Evolutionary conservation across 148 eudicot species (phyloP), one percentile per base, ranked within the genome.

Genomic region (Arbutus unedo): DNA sequence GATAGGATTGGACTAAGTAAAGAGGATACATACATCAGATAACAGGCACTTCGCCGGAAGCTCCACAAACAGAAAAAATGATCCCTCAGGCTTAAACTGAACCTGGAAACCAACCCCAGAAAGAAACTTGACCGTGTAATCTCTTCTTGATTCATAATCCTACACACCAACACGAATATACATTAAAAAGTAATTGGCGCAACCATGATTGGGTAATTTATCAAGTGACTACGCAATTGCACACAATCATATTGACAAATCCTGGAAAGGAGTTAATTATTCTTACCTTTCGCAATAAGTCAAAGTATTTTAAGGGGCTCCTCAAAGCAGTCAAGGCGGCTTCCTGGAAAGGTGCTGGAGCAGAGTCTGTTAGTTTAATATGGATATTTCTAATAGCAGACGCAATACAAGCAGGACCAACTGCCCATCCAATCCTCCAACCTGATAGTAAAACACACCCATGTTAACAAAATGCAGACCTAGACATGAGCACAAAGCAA

Each of bases 391-490:
- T 85, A 19, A 96, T 92, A 51, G 98, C 96, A 76, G 94, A 90
- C 41, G 97, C 97, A 81, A 96, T 86, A 82, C 89, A 90, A 54
- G 93, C 70, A 13, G 98, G 91, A 14, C 92, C 96, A 57, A 94
- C 86, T n/a, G 98, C 98, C 98, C 98, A 96, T 80, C 98, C 98
- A 68, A 96, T 82, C 86, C 98, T 91, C 98, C 98, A 96, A 83
- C 98, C 98, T 96, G 84, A 87, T 31, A 81, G 25, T 80, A 18
- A 18, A 81, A n/a, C 67, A 23, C 47, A 76, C 3, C 23, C 56
- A 68, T 68, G 56, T 50, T 18, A 45, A 49, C 60, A 75, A 15
- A 75, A 56, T 48, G 38, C 44, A 80, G 23, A 64, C 31, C 68
- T 21, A 50, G 6, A 68, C 31, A 80, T 31, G 49, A 48, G 43